Base-by-base conservation (phyloP, 495 filamentous ascomycete genomes). In the Pyrenula massariospora region DNA sequence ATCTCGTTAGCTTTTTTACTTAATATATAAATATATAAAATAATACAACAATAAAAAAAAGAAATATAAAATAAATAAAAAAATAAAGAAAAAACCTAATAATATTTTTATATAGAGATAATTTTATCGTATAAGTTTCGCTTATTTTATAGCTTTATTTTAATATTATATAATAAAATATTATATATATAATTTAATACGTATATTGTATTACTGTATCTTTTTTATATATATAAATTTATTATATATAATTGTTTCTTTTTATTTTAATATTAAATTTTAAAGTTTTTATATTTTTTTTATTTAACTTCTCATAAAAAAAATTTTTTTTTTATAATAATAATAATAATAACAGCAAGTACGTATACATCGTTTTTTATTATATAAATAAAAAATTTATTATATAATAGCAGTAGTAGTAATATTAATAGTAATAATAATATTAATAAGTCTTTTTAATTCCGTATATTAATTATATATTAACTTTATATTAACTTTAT, bases 381-480 rank as follows among this genome's bases (percentile, higher is more conserved):
- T 48, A 11, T 11, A 11, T 11, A 48, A 19, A 11, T 19, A 11
- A 11, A 48, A 48, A 11, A 48, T 48, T 11, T 11, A 11, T 11
- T 11, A 48, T 48, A 11, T 19, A 11, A 11, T 48, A 48, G 11
- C 19, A 11, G 19, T 11, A 11, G 42, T 48, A 11, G 19, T 11
- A 48, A 48, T 11, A 48, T 11, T 54, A 58, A 24, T 56, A 47
- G n/a, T 47, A 56, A 54, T 15, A 12, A 1, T 15, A 24, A 22
- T 58, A 36, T n/a, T 48, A 54, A 23, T 22, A 54, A 24, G 54
- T 48, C 24, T 42, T 22, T 54, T 47, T 58, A 58, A 23, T 22
- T 12, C 22, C 21, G 15, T 53, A 57, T 11, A 55, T 10, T 53
- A 57, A 15, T 8, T 55, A 10, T 12, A 20, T 22, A 12, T n/a